These are phyloP conservation scores for Rachicladosporium sp. DNA, from an alignment of 2,329 filamentous ascomycete species.

Conservation along the genomic window DNA sequence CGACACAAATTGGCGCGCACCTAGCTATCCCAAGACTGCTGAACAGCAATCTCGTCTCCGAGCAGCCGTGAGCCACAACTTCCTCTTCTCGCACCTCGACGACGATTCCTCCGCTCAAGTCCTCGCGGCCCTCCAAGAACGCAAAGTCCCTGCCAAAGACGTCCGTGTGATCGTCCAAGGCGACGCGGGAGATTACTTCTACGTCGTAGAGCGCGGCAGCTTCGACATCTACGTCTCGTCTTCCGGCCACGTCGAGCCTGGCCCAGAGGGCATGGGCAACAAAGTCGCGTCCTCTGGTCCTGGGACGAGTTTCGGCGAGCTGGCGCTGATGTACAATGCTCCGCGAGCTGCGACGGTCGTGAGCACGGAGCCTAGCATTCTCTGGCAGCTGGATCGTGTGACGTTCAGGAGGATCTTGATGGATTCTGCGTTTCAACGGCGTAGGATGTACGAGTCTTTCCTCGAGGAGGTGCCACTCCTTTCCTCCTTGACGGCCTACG, in stretches of 20 bases:
- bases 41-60: slow-evolving; percentile 74
- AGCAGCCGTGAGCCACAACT: slow-evolving; percentile 74
- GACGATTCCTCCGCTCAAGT: slow-evolving; percentile 85
- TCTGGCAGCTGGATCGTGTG: slow-evolving; percentile 90
- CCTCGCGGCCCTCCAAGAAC: slow-evolving; percentile 82
- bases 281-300: slow-evolving; percentile 73
- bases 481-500: slow-evolving; percentile 72
- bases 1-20: slow-evolving; percentile 82
- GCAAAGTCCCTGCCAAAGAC: slow-evolving; percentile 84
- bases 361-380: slow-evolving; percentile 66
- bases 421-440: slow-evolving; percentile 92
- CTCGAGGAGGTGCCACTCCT: slow-evolving; percentile 86
- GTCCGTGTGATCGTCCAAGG: slow-evolving; percentile 89
- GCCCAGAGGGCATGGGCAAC: slow-evolving; percentile 66
- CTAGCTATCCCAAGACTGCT: slow-evolving; percentile 66
- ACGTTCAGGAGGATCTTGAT: slow-evolving; percentile 97
- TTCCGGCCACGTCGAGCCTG: slow-evolving; percentile 64
- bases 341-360: slow-evolving; percentile 89
- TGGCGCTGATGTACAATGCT: slow-evolving; percentile 97
- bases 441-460: slow-evolving; percentile 95
- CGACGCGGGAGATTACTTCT: slow-evolving; percentile 94
- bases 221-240: slow-evolving; percentile 88
- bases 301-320: slow-evolving; percentile 89
- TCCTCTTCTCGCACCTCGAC: slow-evolving; percentile 86
- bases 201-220: slow-evolving; percentile 80